phyloP scores from a whole-genome alignment of 257 asterid species.

The Nicotiana benthamiana region DNA sequence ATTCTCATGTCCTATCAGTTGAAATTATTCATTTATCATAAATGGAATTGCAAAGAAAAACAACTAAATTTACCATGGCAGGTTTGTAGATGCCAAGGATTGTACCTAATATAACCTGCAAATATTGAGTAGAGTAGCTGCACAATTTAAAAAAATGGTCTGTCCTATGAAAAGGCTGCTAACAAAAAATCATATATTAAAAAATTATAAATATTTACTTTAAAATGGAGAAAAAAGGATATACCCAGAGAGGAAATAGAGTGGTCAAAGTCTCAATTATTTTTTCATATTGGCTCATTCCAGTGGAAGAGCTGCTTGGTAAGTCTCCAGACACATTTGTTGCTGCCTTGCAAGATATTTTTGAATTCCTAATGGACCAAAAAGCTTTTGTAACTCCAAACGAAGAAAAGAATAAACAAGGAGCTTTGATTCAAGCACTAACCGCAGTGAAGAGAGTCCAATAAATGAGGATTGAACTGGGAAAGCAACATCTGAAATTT shows the following conservation, averaged over 20 bases:
- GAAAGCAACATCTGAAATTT: slow-evolving; percentile 8
- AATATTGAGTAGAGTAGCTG: not conserved
- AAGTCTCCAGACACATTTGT: slow-evolving; percentile 63
- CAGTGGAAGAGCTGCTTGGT: slow-evolving; percentile 41
- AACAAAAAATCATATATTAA: not conserved
- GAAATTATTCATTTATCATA: slow-evolving; percentile 15
- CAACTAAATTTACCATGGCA: slow-evolving; percentile 46
- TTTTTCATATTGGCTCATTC: slow-evolving; percentile 70
- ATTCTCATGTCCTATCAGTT: slow-evolving; percentile 10
- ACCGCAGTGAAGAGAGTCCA: slow-evolving; percentile 17
- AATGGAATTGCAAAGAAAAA: slow-evolving; percentile 1
- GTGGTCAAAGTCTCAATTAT: slow-evolving; percentile 85
- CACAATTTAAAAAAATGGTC: not conserved
- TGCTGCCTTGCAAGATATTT: slow-evolving; percentile 53
- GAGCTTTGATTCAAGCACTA: slow-evolving; percentile 6
- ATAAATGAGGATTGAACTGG: slow-evolving; percentile 3
- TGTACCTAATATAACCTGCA: slow-evolving; percentile 90
- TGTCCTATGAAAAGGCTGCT: not conserved
- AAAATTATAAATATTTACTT: not conserved
- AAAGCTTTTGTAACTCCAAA: too few species aligned
- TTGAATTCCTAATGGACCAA: slow-evolving; percentile 28
- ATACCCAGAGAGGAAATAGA: slow-evolving; percentile 93
- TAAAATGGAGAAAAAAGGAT: slow-evolving; percentile 9
- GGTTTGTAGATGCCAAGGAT: slow-evolving; percentile 91
- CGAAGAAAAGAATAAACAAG: not conserved